Evolutionary conservation across 2,329 filamentous ascomycete species (phyloP).

Genomic region (Diaporthe destruens): DNA sequence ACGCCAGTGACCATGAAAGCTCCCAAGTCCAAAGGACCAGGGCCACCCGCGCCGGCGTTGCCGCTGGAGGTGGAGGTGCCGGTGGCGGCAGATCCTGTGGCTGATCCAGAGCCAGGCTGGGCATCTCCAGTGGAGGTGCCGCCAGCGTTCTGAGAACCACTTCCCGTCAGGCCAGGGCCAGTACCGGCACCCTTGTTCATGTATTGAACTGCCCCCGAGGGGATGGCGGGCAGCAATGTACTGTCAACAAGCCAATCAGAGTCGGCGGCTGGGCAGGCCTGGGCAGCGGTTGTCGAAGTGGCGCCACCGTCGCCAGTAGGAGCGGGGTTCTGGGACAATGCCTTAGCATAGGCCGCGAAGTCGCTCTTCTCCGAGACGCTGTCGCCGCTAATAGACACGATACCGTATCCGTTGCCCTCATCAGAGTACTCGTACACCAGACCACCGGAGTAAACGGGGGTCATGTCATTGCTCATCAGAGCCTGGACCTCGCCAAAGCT

Average conservation of each 20-base stretch:
- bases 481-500: conserved; percentile 83
- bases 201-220: conserved; percentile 63
- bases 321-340: conserved; percentile 62
- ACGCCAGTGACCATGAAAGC: conserved; percentile 52
- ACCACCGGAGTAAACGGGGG: conserved; percentile 90
- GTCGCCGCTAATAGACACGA: conserved; percentile 74
- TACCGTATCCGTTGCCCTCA: conserved; percentile 83
- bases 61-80: conserved; percentile 45
- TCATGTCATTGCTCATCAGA: conserved; percentile 88
- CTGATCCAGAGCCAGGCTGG: conserved; percentile 54
- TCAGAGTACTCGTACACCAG: conserved; percentile 95
- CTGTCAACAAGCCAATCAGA: conserved; percentile 64
- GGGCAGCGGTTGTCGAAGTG: conserved; percentile 59
- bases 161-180: conserved; percentile 65
- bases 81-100: conserved; percentile 52
- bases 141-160: conserved; percentile 66
- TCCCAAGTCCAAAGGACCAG: conserved; percentile 53
- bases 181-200: conserved; percentile 66
- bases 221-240: conserved; percentile 65
- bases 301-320: conserved; percentile 66
- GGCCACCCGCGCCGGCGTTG: conserved; percentile 51
- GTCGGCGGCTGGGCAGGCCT: conserved; percentile 63
- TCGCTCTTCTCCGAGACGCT: conserved; percentile 71
- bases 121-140: conserved; percentile 61
- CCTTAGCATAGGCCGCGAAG: conserved; percentile 67